phyloP scores from a whole-genome alignment of 176 grass and related monocot genomes.

The Zizania latifolia region DNA sequence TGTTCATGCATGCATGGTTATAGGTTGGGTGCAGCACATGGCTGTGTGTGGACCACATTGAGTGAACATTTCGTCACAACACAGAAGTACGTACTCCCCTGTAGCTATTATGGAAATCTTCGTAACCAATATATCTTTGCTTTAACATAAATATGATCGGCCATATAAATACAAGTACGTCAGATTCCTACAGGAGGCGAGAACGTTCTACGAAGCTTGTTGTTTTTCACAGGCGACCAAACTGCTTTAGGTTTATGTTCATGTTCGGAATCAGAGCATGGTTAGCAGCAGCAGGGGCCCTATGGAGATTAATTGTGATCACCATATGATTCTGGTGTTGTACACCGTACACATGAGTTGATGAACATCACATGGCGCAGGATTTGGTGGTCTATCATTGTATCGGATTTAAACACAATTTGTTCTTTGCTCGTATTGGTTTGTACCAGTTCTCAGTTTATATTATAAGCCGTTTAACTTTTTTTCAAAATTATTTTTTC shows the following conservation, averaged over 20 bases:
- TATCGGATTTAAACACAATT: neutral
- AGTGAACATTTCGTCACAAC: neutral
- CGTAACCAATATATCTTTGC: no score
- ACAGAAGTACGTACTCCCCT: neutral
- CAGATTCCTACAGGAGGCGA: no score
- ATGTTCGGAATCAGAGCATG: neutral
- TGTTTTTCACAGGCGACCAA: no score
- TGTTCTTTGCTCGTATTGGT: constrained; percentile 17
- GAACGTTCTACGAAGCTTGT: no score
- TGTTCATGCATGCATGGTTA: neutral
- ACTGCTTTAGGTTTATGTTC: neutral
- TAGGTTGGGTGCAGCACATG: constrained; percentile 39
- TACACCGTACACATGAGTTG: constrained; percentile 19
- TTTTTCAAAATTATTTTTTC: no score
- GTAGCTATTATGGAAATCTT: no score
- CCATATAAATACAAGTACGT: no score
- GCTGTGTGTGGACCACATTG: constrained; percentile 16
- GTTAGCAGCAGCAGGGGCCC: neutral
- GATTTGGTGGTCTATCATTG: constrained; percentile 30
- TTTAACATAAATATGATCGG: no score
- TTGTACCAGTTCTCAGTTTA: no score
- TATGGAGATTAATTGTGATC: neutral
- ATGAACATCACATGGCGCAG: neutral
- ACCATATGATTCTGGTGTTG: neutral
- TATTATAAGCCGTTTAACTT: no score